Base-by-base conservation (phyloP, 2,329 filamentous ascomycete species). In the Aureobasidium leucospermi region DNA sequence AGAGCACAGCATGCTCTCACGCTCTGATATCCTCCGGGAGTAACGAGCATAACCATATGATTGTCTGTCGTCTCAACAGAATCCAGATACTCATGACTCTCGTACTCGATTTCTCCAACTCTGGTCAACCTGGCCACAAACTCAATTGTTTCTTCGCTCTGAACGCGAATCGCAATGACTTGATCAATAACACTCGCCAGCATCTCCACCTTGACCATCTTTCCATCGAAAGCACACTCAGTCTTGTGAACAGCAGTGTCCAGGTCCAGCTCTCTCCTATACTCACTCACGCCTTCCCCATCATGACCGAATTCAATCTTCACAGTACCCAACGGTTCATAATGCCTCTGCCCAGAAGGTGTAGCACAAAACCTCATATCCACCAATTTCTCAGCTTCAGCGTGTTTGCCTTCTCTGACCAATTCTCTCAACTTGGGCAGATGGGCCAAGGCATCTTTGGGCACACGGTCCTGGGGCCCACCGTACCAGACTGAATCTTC, bases 401-500 rank as follows among this genome's bases (percentile, higher is more conserved):
- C 60, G 65, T 78, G 75, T 28, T 69, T 66, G 7, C 73, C 72
- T 4, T 68, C 66, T 6, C 75, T 73, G 59, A 79, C 75, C 15
- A 76, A 67, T 51, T 73, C 65, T 57, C 77, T 69, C 6, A 79
- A 65, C 16, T 64, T 66, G 41, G 72, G 68, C 3, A 79, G 67
- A 61, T 75, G 11, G 5, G 69, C 11, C 43, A 42, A 36, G 1
- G 60, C 38, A 46, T 74, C 68, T 42, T 67, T 70, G 19, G 75
- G 76, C 16, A 72, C 75, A 15, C 78, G 74, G 58, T 76, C 68
- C 62, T 76, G 75, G 5, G 69, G 71, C 10, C 75, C 76, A 57
- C 76, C 76, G 65, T 77, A 78, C 75, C 75, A 78, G 2, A 77
- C 71, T 2, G 75, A 77, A 61, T 80, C 76, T 62, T 80, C 78